These are phyloP conservation scores for Solanum pimpinellifolium DNA, from an alignment of 257 asterid genomes.

Conservation along the genomic window DNA sequence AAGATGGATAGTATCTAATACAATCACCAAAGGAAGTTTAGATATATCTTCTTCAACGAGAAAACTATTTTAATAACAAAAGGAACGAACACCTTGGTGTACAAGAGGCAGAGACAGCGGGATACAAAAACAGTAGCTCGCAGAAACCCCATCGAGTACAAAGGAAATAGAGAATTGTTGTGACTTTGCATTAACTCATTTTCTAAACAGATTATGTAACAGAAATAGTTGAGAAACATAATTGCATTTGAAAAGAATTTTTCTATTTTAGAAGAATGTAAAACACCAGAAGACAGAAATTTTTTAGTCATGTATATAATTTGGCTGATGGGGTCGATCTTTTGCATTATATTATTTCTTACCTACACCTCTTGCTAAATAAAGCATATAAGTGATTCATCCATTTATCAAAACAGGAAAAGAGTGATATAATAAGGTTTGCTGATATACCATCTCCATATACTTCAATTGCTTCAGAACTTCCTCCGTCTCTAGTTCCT, in stretches of 20 bases:
- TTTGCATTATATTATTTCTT: neutral
- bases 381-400: neutral
- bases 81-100: neutral
- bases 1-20: neutral
- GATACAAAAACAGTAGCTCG: neutral
- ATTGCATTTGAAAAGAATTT: neutral
- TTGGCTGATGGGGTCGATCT: neutral
- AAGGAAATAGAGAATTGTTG: neutral
- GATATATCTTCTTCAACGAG: neutral
- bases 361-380: neutral
- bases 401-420: neutral
- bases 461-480: constrained; percentile 76
- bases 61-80: neutral
- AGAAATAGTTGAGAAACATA: neutral
- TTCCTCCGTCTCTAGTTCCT: constrained; percentile 80
- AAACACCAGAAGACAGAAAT: neutral
- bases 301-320: neutral
- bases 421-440: neutral
- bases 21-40: neutral
- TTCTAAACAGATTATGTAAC: neutral
- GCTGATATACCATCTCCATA: constrained; percentile 52
- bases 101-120: neutral
- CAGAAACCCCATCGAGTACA: neutral
- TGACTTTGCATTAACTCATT: neutral
- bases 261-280: neutral